Base-by-base conservation (phyloP, 495 filamentous ascomycete species). In the Xylaria nigripes region DNA sequence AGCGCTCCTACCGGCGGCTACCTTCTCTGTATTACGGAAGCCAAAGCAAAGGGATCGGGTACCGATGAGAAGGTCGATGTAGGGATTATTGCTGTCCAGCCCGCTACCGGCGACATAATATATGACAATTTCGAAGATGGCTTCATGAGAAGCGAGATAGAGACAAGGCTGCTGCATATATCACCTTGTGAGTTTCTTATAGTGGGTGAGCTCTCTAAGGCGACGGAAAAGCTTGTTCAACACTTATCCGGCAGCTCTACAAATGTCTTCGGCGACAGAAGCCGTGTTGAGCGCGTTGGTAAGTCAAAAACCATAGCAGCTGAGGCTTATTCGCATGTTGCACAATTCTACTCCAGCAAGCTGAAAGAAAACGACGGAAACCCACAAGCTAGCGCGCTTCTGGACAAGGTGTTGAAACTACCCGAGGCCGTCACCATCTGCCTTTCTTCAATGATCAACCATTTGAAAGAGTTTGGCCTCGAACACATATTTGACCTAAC, bases 101-200 rank as follows among this genome's bases (percentile, higher is more conserved):
- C 93, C 21, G 86, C 88, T 0, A 97, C 94, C 0, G 93, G 93
- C 42, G 93, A 97, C 62, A 87, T 99, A 54, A 89, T 97, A 51
- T 93, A 96, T 59, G 93, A 99, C 64, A 84, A 87, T 41, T 99
- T 99, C 59, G 89, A 96, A 60, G 93, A 99, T 61, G 90, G 94
- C 2, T 99, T 97, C 70, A 99, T 97, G 94, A 79, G 93, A 41
- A 89, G 87, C 52, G 93, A 99, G 63, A 87, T 97, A 44, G 93
- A 99, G 70, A 97, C 93, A 0, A 76, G 93, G 38, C 72, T 99
- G 21, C 75, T 99, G 16, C 93, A 99, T 65, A 94, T 99, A 57
- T 87, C 91, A 1, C 93, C 93, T 1, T 96, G 93, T 69, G 93
- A 99, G 70, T 86, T 97, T 58, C 71, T 99, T n/a, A 87, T 97